These are phyloP conservation scores for Boletus semigastroideus DNA, from an alignment of 1,284 basidiomycete species.

Conservation along the genomic window DNA sequence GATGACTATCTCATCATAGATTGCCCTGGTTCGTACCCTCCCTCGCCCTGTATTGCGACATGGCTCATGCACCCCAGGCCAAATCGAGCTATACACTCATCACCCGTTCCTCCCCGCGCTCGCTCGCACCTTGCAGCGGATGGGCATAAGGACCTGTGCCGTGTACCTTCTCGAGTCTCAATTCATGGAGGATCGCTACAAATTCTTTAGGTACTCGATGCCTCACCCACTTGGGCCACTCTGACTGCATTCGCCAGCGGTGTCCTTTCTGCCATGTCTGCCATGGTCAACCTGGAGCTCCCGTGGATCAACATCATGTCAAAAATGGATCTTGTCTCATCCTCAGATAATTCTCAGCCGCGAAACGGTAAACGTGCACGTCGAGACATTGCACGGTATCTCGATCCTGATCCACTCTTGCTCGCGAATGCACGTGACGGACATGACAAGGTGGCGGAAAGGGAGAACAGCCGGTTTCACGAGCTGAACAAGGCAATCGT, in stretches of 20 bases:
- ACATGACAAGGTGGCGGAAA: conserved; percentile 39
- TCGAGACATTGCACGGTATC: conserved; percentile 85
- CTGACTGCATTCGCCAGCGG: conserved; percentile 55
- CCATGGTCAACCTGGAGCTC: conserved; percentile 97
- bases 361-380: conserved; percentile 71
- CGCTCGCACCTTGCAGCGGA: conserved; percentile 66
- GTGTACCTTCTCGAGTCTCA: conserved; percentile 96
- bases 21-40: conserved; percentile 75
- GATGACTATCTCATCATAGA: conserved; percentile 98
- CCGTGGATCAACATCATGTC: conserved; percentile 98
- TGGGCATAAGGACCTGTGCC: conserved; percentile 79
- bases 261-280: conserved; percentile 97
- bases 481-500: conserved; percentile 94
- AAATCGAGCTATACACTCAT: conserved; percentile 99
- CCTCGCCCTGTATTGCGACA: background rate
- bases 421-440: conserved; percentile 59
- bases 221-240: background rate
- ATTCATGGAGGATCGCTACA: conserved; percentile 98
- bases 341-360: conserved; percentile 48
- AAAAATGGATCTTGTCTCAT: conserved; percentile 96
- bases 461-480: conserved; percentile 89
- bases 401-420: conserved; percentile 95
- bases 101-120: conserved; percentile 94
- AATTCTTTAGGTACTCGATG: conserved; percentile 83
- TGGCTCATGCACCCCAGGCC: conserved; percentile 53